These are phyloP conservation scores for Populus hybrid DNA, from an alignment of 441 rosid genomes.

Conservation along the genomic window DNA sequence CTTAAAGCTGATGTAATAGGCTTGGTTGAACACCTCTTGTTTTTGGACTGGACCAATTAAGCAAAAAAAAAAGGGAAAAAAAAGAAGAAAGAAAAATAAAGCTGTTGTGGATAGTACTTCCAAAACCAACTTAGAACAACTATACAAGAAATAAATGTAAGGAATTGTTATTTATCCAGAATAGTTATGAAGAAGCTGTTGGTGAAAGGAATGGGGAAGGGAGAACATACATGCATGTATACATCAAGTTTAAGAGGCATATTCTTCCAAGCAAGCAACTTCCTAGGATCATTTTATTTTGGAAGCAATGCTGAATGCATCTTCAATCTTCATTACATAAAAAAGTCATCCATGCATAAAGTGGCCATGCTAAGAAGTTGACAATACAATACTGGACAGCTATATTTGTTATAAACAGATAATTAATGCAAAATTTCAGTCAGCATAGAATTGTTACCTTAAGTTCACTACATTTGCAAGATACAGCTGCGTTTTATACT, in stretches of 20 bases:
- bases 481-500: conserved; percentile 82
- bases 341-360: not conserved
- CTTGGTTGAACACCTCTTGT: not conserved
- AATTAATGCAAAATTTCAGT: not conserved
- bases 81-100: not conserved
- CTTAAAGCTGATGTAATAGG: not conserved
- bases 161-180: not conserved
- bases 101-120: not conserved
- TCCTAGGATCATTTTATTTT: not conserved
- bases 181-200: not conserved
- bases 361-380: not conserved
- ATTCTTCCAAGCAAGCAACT: not conserved
- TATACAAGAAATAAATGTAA: not conserved
- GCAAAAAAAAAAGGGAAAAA: not conserved
- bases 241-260: not conserved
- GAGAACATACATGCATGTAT: not conserved
- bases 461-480: conserved; percentile 86
- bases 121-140: not conserved
- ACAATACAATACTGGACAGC: not conserved
- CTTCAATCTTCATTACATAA: not conserved
- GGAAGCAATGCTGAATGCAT: not conserved
- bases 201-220: not conserved
- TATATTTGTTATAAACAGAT: not conserved
- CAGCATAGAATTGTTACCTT: conserved; percentile 42
- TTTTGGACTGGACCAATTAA: conserved; percentile 2